These are phyloP conservation scores for Phytophthora tentaculata DNA, from an alignment of 352 stramenopile genomes.

Conservation along the genomic window DNA sequence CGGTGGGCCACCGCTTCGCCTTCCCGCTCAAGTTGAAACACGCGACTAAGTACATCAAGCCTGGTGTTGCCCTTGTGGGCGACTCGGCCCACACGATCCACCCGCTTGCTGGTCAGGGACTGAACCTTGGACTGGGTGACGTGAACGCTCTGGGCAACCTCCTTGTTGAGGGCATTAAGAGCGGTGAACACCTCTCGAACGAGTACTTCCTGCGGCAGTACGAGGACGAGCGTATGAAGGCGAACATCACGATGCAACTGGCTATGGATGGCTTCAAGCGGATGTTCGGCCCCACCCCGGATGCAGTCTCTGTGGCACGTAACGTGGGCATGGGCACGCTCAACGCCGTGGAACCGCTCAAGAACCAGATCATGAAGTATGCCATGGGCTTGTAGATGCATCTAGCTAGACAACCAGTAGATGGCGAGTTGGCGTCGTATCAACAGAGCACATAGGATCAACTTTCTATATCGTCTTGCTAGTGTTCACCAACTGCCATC, in stretches of 20 bases:
- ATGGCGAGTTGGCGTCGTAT: constrained; percentile 14
- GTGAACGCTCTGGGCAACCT: constrained; percentile 80
- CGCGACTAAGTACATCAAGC: constrained; percentile 86
- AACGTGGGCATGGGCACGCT: constrained; percentile 89
- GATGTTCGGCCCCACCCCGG: constrained; percentile 78
- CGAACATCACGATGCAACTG: constrained; percentile 84
- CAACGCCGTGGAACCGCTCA: constrained; percentile 87
- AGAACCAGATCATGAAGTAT: constrained; percentile 92
- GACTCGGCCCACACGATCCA: constrained; percentile 97
- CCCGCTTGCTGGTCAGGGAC: constrained; percentile 94
- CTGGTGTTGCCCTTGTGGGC: constrained; percentile 91
- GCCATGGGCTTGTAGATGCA: constrained; percentile 80
- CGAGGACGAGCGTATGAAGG: constrained; percentile 86
- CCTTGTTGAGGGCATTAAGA: constrained; percentile 79
- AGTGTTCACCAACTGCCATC: neutral
- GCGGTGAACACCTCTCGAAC: constrained; percentile 80
- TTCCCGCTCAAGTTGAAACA: constrained; percentile 93
- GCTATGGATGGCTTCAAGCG: constrained; percentile 92
- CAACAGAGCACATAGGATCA: constrained; percentile 26
- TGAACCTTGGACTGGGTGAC: constrained; percentile 96
- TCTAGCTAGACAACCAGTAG: constrained; percentile 18
- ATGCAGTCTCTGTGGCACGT: constrained; percentile 73
- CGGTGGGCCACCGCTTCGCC: constrained; percentile 77
- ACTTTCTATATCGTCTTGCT: constrained; percentile 28
- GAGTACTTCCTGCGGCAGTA: constrained; percentile 86